Evolutionary conservation across 2,329 filamentous ascomycete species (phyloP), one percentile per base, ranked within the genome.

Genomic region (Penicillium sp.): DNA sequence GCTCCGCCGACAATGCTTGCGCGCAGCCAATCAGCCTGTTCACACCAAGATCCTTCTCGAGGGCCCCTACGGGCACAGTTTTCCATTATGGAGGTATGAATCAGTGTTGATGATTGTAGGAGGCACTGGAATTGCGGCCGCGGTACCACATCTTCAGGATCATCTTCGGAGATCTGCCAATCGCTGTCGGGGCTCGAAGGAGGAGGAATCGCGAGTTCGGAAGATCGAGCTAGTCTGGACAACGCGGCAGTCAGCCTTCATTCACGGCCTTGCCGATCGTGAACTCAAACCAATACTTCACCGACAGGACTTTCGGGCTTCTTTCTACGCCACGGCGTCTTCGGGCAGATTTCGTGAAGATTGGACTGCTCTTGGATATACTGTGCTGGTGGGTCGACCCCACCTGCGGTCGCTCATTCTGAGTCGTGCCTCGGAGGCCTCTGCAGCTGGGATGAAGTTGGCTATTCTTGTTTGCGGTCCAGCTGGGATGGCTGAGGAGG

Each of bases 71-170:
- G 82, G 82, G 4, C 71, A 78, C 34, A 68, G 69, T 4, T 71
- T 75, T 5, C 76, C 78, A 1, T 66, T 83, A 0, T 75, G 74
- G 55, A 69, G 66, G 5, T 83, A 79, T 63, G 75, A 87, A 58
- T 84, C 86, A 6, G 70, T 77, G 3, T 71, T 87, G 15, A 81
- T 85, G 0, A 69, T 85, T 8, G 83, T 75, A 4, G 70, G 69
- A 28, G 71, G 71, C 6, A 73, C 65, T 4, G 68, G 70, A 14
- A 63, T 67, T 7, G 64, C 67, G 75, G 82, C 56, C 75, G 87
- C 63, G 73, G 84, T 58, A 75, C 84, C 76, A 2, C 76, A 77
- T 52, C 69, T 78, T 39, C 70, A 75, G 35, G 72, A 75, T 10
- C 72, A 75, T 54, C 55, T 75, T 15, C 54, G 55, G 5, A 66